phyloP scores from a whole-genome alignment of 164 flowering plant genomes.

The Buxus sempervirens region DNA sequence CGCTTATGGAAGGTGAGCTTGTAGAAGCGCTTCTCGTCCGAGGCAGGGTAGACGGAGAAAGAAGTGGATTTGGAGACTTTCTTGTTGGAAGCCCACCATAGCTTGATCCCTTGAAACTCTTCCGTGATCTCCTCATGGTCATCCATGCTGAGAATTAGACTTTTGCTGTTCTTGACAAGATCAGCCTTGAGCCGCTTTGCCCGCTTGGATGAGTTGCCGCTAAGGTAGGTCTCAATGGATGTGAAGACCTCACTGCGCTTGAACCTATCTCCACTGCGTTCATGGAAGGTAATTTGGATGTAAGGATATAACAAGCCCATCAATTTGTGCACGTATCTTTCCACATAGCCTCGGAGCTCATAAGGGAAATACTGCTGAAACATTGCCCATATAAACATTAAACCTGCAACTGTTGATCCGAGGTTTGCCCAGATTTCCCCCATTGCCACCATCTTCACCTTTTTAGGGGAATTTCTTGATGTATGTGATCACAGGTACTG shows the following conservation, averaged over 20 bases:
- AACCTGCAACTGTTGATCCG: conserved; percentile 11
- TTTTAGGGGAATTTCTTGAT: no score
- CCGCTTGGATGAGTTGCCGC: conserved; percentile 13
- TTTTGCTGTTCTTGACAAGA: conserved; percentile 9
- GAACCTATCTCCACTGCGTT: conserved; percentile 12
- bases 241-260: conserved; percentile 24
- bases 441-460: neutral
- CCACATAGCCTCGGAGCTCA: neutral
- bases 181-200: conserved; percentile 34
- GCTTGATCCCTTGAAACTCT: conserved; percentile 18
- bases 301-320: conserved; percentile 18
- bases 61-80: neutral
- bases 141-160: conserved; percentile 21
- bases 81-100: conserved; percentile 27
- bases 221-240: conserved; percentile 25
- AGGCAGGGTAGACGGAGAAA: conserved; percentile 2
- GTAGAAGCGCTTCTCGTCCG: conserved; percentile 23
- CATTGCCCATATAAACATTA: conserved; percentile 21
- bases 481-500: no score
- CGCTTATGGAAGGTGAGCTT: conserved; percentile 31
- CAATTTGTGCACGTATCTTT: neutral
- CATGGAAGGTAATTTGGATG: conserved; percentile 23
- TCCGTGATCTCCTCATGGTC: conserved; percentile 24
- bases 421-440: neutral
- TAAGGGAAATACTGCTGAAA: conserved; percentile 16